Evolutionary conservation across 805 yeast species (phyloP), one percentile per base, ranked within the genome.

Genomic region (Candida germanica): DNA sequence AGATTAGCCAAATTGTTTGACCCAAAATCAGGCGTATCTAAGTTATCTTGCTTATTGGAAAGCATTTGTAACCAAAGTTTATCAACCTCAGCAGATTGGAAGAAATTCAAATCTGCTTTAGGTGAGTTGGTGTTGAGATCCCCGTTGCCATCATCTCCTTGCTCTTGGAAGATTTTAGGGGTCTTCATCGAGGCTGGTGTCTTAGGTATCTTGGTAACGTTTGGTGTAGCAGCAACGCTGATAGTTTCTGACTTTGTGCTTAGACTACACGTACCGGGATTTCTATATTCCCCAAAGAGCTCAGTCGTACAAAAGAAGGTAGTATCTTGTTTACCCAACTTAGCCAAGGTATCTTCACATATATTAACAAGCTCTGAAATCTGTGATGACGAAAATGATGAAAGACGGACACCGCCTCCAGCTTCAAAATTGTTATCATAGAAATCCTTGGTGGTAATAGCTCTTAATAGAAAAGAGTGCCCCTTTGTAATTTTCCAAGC

Each of bases 401-500:
- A 48, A 2, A 32, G 20, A 17, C 42, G 34, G 12, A 56, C 35
- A 18, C 27, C 15, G 3, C 36, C 38, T 1, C 50, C 51, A 19
- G 36, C 35, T 12, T 33, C 29, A 27, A 42, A 43, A 19, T 56
- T 53, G 6, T 44, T 49, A 19, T 50, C 54, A 39, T 62, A 63
- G 36, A 61, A 65, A 13, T 53, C 54, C 18, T 52, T 42, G 3
- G 51, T 48, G 3, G 62, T 58, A 24, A 61, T 53, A 1, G 53
- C 50, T 28, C 54, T 52, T 35, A 66, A 48, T 26, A 61, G 45
- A 32, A 46, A 53, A 0, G 61, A 54, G 32, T 61, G 67, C 9
- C 63, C 58, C 35, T 61, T 63, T 9, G 66, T 56, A 8, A 64
- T 55, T 46, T 64, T 53, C 69, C 69, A 64, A 2, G 69, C 68